Evolutionary conservation across 352 stramenopile species (phyloP).

Genomic region (Nothophytophthora sp.): DNA sequence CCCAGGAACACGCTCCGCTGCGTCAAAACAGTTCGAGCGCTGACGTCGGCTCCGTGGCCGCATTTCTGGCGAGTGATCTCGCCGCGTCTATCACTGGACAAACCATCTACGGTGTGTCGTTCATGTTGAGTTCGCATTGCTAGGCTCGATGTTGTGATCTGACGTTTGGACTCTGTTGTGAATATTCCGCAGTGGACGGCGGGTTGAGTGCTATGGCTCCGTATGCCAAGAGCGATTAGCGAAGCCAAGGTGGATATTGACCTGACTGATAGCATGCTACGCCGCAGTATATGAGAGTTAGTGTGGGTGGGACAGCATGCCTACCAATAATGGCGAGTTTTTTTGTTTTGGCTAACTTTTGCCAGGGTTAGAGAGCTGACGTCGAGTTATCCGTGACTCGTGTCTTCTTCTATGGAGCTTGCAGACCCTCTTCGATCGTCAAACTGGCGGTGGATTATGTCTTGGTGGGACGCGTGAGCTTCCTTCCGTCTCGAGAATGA

Average conservation of each 20-base stretch:
- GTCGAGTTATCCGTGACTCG: no score
- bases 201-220: conserved; percentile 65
- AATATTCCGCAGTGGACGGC: conserved; percentile 54
- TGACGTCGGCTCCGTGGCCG: conserved; percentile 81
- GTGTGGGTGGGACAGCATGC: no score
- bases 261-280: no score
- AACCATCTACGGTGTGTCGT: conserved; percentile 80
- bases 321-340: no score
- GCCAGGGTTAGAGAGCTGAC: no score
- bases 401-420: no score
- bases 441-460: not conserved
- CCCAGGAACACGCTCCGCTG: conserved; percentile 64
- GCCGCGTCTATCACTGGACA: conserved; percentile 86
- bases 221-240: conserved; percentile 27
- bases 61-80: conserved; percentile 80
- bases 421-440: no score
- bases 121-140: not conserved
- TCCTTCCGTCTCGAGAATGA: no score
- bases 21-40: conserved; percentile 61
- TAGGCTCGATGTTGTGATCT: conserved; percentile 4
- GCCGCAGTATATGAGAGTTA: no score
- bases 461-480: no score
- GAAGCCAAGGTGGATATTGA: no score
- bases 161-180: conserved; percentile 1
- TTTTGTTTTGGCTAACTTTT: no score